These are phyloP conservation scores for Teratosphaeriaceae sp. DNA, from an alignment of 2,329 filamentous ascomycete genomes.

Conservation along the genomic window DNA sequence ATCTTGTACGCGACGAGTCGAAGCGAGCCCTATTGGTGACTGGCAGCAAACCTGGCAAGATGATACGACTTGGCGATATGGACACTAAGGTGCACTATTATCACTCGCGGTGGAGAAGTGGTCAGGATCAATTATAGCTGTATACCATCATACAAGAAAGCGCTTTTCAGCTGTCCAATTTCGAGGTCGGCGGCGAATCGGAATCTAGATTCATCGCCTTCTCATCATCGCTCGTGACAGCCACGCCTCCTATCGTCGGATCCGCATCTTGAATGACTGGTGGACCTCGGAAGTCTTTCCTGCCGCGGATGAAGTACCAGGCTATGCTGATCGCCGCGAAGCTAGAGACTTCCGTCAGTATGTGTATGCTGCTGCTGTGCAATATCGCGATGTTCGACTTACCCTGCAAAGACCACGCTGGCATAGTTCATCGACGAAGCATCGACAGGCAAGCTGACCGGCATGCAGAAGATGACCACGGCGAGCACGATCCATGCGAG, in stretches of 20 bases:
- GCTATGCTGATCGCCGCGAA: conserved; percentile 27
- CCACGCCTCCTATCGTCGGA: conserved; percentile 20
- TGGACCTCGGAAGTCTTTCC: conserved; percentile 30
- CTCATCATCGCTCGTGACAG: conserved; percentile 19
- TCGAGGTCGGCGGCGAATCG: too few species aligned
- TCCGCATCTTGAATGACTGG: conserved; percentile 26
- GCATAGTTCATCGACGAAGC: conserved; percentile 37
- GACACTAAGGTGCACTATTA: conserved; percentile 8
- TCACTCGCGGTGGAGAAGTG: conserved; percentile 4
- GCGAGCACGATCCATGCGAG: conserved; percentile 65
- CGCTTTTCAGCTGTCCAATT: too few species aligned
- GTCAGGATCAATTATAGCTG: neutral
- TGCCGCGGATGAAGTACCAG: conserved; percentile 30
- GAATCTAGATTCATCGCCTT: conserved; percentile 13
- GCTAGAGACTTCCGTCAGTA: conserved; percentile 13
- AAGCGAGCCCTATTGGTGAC: too few species aligned
- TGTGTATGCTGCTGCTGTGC: too few species aligned
- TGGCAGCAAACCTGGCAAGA: neutral
- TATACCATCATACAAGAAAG: too few species aligned
- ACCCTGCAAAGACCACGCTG: conserved; percentile 24
- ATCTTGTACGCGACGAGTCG: conserved; percentile 14
- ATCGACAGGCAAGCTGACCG: conserved; percentile 38
- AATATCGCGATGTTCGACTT: conserved; percentile 4
- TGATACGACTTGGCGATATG: too few species aligned
- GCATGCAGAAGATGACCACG: conserved; percentile 72